Percentiles rank a stretch among this genome's conserved stretches.
Evolutionary conservation across 1,139 yeast species (phyloP).

Genomic region (Lodderomyces parapsilosis): DNA sequence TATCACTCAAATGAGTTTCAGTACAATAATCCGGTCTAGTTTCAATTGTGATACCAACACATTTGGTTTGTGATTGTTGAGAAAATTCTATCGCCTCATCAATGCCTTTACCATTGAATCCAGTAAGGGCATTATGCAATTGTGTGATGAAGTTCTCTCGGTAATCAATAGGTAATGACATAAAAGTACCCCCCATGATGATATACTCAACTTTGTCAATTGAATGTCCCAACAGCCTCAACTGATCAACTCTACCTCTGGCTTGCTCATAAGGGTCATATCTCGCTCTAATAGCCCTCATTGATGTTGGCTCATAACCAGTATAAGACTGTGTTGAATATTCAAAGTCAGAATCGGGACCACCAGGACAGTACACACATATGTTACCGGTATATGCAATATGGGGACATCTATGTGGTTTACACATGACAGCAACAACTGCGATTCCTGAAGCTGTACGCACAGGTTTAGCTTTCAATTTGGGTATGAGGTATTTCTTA

Average conservation of each 20-base stretch:
- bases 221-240: slow-evolving; percentile 91
- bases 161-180: slow-evolving; percentile 89
- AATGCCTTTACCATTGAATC: slow-evolving; percentile 81
- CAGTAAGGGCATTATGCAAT: slow-evolving; percentile 92
- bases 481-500: slow-evolving; percentile 86
- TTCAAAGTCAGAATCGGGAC: slow-evolving; percentile 98
- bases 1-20: slow-evolving; percentile 90
- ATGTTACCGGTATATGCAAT: slow-evolving; percentile 98
- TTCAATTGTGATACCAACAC: slow-evolving; percentile 98
- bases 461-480: slow-evolving; percentile 95
- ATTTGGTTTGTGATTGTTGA: slow-evolving; percentile 92
- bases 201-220: slow-evolving; percentile 97
- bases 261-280: slow-evolving; percentile 99
- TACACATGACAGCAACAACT: slow-evolving; percentile 98
- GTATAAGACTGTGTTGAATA: slow-evolving; percentile 97
- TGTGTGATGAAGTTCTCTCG: slow-evolving; percentile 87
- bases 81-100: slow-evolving; percentile 91
- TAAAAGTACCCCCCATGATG: slow-evolving; percentile 98
- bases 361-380: slow-evolving; percentile 99
- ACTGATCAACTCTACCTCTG: slow-evolving; percentile 94
- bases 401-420: slow-evolving; percentile 98
- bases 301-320: slow-evolving; percentile 97
- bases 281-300: slow-evolving; percentile 97
- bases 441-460: slow-evolving; percentile 98
- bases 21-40: slow-evolving; percentile 99